Conservation (phyloP, 305 asterid species). For the Solanum chacoense region DNA sequence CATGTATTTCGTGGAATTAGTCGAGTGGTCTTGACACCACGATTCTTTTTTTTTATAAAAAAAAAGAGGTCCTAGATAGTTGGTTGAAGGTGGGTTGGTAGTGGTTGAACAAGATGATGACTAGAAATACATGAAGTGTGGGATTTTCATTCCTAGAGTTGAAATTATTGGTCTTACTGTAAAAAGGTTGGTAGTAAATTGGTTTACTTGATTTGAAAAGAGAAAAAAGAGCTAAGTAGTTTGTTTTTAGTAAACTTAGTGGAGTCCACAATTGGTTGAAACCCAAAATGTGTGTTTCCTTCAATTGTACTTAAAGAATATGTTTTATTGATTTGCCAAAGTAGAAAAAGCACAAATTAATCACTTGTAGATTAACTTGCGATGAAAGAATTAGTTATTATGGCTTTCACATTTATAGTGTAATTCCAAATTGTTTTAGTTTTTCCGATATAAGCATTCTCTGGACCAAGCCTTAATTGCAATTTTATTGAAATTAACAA, state of each 20-base stretch:
- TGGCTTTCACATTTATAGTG: background rate
- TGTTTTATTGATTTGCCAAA: background rate
- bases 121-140: background rate
- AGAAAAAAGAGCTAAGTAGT: background rate
- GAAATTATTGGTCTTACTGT: background rate
- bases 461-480: background rate
- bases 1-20: background rate
- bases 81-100: background rate
- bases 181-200: background rate
- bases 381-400: background rate
- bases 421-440: background rate
- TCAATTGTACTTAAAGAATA: conserved; percentile 32
- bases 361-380: background rate
- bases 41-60: background rate
- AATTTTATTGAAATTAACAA: background rate
- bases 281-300: conserved; percentile 17
- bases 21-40: background rate
- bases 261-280: background rate
- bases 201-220: background rate
- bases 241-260: background rate
- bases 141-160: background rate
- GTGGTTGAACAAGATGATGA: conserved; percentile 8
- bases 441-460: background rate
- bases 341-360: background rate
- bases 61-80: background rate